These are phyloP conservation scores for Wallacemonas collosoma DNA, from an alignment of 208 protist genomes.

Conservation along the genomic window DNA sequence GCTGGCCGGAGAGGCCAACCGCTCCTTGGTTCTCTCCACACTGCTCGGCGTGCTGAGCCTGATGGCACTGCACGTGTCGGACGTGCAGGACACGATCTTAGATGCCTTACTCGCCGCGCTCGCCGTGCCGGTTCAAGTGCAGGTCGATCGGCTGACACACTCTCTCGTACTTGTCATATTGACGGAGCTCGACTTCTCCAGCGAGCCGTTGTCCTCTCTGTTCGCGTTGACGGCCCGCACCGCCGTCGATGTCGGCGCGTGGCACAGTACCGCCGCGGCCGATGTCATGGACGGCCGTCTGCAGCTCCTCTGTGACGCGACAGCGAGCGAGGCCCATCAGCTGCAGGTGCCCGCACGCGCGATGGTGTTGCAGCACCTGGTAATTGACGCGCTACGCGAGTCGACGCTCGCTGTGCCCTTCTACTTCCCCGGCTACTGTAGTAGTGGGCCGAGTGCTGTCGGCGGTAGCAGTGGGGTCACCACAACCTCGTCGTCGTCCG, in stretches of 20 bases:
- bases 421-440: conserved; percentile 5
- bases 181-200: conserved; percentile 14
- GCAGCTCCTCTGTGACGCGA: conserved; percentile 2
- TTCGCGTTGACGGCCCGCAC: conserved; percentile 6
- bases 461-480: background rate
- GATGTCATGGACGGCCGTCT: conserved; percentile 5
- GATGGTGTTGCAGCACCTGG: conserved; percentile 7
- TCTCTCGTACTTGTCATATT: conserved; percentile 35
- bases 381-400: conserved; percentile 9
- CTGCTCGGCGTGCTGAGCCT: conserved; percentile 31
- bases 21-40: conserved; percentile 16
- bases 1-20: conserved; percentile 25
- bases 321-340: conserved; percentile 20
- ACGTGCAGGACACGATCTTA: conserved; percentile 24
- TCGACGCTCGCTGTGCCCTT: conserved; percentile 9
- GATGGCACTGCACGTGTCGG: conserved; percentile 20
- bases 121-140: conserved; percentile 20
- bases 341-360: conserved; percentile 14
- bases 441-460: background rate
- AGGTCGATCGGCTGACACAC: conserved; percentile 26
- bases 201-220: conserved; percentile 8
- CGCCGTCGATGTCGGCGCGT: background rate
- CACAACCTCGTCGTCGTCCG: background rate
- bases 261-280: background rate
- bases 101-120: conserved; percentile 26